Evolutionary conservation across 257 asterid genomes (phyloP), one percentile per base, ranked within the genome.

Genomic region (Fraxinus quadrangulata): DNA sequence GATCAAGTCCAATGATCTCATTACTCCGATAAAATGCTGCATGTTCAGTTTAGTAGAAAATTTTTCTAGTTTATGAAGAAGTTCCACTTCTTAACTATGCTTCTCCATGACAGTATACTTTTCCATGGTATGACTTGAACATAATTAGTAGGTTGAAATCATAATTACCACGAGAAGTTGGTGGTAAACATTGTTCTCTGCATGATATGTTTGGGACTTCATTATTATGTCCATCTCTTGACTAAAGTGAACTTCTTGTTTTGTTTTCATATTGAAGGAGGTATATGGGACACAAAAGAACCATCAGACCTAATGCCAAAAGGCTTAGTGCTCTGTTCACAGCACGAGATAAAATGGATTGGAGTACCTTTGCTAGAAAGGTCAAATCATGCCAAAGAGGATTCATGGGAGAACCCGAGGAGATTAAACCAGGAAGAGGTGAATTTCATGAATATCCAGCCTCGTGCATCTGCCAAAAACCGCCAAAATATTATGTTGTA

Each of bases 321-420:
- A 89, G 91, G 96, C 97, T 96, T 42, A 93, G 97, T 70, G 82
- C 93, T 11, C 74, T 93, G 81, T 93, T 96, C 63, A 78, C 86
- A 51, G 85, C 83, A 73, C 84, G 93, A 28, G 86, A 87, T 73
- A 87, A 85, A 84, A 92, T 93, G 97, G 94, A 85, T 42, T 93
- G 98, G 98, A 83, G 77, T 71, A 82, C 91, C 17, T 96, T 96
- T 77, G 87, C 97, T 23, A 86, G 90, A 80, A 96, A 90, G 88
- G 95, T 93, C 61, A 96, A 90, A 84, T 88, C 94, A 68, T 88
- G 94, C 87, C 99, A 96, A 84, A 86, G 95, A 83, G 99, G 97
- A 63, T 96, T 96, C 93, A 87, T 96, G 92, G 99, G 99, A 77
- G 99, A 96, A 75, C 98, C 98, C 0, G 97, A 93, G 33, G 98